Base-by-base conservation (phyloP, 306 rosid species). In the Coriaria nepalensis region DNA sequence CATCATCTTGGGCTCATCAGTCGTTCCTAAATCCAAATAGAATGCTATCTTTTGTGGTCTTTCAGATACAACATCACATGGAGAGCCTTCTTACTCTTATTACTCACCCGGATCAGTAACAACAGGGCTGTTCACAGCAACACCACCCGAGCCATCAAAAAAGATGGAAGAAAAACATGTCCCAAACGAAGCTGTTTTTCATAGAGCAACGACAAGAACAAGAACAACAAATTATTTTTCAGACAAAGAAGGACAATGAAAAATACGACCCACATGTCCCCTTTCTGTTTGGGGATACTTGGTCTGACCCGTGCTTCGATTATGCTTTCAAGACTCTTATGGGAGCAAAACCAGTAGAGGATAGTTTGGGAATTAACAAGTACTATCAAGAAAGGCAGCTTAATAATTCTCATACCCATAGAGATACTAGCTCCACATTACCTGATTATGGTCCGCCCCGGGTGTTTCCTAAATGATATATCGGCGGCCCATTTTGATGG, bases 281-380 rank as follows among this genome's bases (percentile, higher is more conserved):
- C 52, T 79, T 79, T 62, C 79, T 94, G 44, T 72, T 75, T 46
- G 75, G 61, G 58, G 79, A 84, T 78, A 64, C 86, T 41, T 84
- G 95, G 82, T 86, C 90, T 15, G 97, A 90, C 53, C 95, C 97
- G 13, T 62, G 78, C 60, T 65, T 84, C 63, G 97, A 84, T 60
- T 70, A 62, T 63, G 93, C 97, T 33, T 79, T 79, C 56, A 77
- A 85, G 61, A 75, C 82, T 63, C 97, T 90, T 57, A 84, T 93
- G 33, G 97, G 97, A 7, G 76, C 53, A 72, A 71, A 77, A 68
- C 92, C 97, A 5, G 66, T 77, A 6, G 87, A 75, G 53, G 95
- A 79, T 57, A 76, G 62, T 67, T 53, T 79, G 51, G 62, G 66
- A 46, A 11, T 53, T 49, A 82, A 70, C 58, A 75, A 77, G 50